These are phyloP conservation scores for Vitis cinerea DNA, from an alignment of 164 flowering plant genomes.

Conservation along the genomic window DNA sequence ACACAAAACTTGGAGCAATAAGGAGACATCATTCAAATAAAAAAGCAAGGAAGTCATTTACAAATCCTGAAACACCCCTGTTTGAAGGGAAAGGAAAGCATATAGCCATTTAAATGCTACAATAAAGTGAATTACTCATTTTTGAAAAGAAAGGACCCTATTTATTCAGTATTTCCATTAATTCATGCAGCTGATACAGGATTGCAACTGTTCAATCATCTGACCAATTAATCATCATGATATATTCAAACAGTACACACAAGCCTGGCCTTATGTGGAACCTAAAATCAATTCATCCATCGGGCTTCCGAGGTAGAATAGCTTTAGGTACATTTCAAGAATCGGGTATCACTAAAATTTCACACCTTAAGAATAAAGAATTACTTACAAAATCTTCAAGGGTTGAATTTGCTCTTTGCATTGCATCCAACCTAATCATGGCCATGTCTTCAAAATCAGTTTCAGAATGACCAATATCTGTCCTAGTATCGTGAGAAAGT, in stretches of 20 bases:
- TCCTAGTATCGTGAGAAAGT: slow-evolving; percentile 11
- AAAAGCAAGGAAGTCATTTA: no score
- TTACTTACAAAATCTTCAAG: slow-evolving; percentile 94
- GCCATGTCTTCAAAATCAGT: slow-evolving; percentile 32
- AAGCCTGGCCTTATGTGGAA: neutral
- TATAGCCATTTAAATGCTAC: no score
- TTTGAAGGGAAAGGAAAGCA: no score
- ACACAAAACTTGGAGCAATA: no score
- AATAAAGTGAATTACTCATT: no score
- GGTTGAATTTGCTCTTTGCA: slow-evolving; percentile 90
- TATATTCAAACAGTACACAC: no score
- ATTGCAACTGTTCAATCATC: neutral
- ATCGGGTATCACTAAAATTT: neutral
- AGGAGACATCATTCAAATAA: no score
- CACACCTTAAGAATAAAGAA: neutral
- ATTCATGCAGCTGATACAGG: neutral
- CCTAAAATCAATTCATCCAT: neutral
- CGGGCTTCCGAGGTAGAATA: no score
- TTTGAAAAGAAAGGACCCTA: neutral
- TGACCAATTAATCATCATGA: neutral
- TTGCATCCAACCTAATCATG: slow-evolving; percentile 70
- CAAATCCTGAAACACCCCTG: no score
- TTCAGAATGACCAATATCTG: slow-evolving; percentile 11
- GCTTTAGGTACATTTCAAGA: neutral
- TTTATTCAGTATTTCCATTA: neutral